Evolutionary conservation across 2,329 filamentous ascomycete species (phyloP), one percentile per base, ranked within the genome.

Genomic region (Neurospora sp.): DNA sequence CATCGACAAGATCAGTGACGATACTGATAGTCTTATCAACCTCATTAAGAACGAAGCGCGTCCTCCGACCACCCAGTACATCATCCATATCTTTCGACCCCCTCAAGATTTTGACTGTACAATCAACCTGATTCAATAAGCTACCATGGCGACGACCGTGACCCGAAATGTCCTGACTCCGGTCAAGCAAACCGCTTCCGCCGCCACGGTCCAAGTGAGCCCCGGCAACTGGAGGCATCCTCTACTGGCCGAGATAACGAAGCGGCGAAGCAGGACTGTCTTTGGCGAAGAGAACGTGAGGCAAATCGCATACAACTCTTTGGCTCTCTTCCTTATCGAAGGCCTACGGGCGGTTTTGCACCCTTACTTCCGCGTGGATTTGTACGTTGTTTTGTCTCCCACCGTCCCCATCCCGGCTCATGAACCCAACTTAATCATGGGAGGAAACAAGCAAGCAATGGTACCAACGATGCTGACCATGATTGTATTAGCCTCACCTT

Each of bases 171-270:
- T 42, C 43, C 39, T 68, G 66, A 77, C 76, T 2, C 77, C 76
- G 1, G 68, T 74, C 68, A 78, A 76, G 66, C 75, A 74, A 67
- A 72, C 70, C 28, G 38, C 72, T 2, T 38, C 81, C 74, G 76
- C 69, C 15, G 38, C 66, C 17, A 77, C 86, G 73, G 72, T 85
- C 77, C 78, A 84, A 79, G 86, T 88, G 68, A 88, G 86, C 75
- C 87, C 92, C 7, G 94, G 95, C 69, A 93, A 90, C 78, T 99
- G 96, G 95, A 88, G 90, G 77, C 96, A 99, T 79, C 96, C 96
- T 40, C 89, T 91, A 73, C 86, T 97, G 73, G 87, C 93, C 76
- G 95, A 98, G 81, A 96, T 99, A 78, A 89, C 91, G 17, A 87
- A 87, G 73, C 89, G 96, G 68, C 92, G 93, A 78, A 90, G 92